A percentile compares a stretch with the other conserved stretches of the same genome.
phyloP scores from a whole-genome alignment of 768 basidiomycete genomes.

The Phanerodontia chrysosporium region DNA sequence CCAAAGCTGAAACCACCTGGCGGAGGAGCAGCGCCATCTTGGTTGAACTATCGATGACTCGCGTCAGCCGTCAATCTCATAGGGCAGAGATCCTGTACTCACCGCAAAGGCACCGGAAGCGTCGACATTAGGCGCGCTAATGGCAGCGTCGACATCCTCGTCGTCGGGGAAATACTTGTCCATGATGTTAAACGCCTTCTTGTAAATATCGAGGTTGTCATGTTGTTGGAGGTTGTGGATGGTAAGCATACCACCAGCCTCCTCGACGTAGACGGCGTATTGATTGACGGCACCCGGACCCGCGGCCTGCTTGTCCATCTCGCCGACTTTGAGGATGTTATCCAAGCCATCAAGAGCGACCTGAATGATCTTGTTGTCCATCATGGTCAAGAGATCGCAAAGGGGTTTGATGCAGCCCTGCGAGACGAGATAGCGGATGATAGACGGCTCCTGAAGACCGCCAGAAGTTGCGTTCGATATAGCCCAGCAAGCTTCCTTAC shows the following conservation, averaged over 20 bases:
- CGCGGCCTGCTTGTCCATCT: conserved; percentile 81
- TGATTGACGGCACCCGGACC: conserved; percentile 86
- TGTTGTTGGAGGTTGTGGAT: conserved; percentile 99
- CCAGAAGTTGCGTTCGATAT: conserved; percentile 99
- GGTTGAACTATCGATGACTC: conserved; percentile 83
- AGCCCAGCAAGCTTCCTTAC: conserved; percentile 99
- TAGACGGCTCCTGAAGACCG: conserved; percentile 91
- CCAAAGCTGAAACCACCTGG: conserved; percentile 97
- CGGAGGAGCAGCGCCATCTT: conserved; percentile 82
- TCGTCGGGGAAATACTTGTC: conserved; percentile 99
- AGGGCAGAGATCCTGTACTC: too few relatives aligned
- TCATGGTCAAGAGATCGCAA: conserved; percentile 92
- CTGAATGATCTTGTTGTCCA: conserved; percentile 99
- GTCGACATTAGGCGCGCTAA: conserved; percentile 73
- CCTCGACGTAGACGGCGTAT: conserved; percentile 93
- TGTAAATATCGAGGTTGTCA: conserved; percentile 99
- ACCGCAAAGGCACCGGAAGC: conserved; percentile 72
- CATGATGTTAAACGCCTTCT: conserved; percentile 99
- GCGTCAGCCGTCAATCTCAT: too few relatives aligned
- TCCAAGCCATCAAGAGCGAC: conserved; percentile 97
- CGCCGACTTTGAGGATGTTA: conserved; percentile 97
- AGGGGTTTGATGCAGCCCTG: conserved; percentile 99
- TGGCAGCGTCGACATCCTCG: conserved; percentile 84
- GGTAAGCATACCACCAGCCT: conserved; percentile 97
- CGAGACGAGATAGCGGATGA: conserved; percentile 95